Evolutionary conservation across 768 basidiomycete species (phyloP), one percentile per base, ranked within the genome.

Genomic region (Boletus rubescentipes): DNA sequence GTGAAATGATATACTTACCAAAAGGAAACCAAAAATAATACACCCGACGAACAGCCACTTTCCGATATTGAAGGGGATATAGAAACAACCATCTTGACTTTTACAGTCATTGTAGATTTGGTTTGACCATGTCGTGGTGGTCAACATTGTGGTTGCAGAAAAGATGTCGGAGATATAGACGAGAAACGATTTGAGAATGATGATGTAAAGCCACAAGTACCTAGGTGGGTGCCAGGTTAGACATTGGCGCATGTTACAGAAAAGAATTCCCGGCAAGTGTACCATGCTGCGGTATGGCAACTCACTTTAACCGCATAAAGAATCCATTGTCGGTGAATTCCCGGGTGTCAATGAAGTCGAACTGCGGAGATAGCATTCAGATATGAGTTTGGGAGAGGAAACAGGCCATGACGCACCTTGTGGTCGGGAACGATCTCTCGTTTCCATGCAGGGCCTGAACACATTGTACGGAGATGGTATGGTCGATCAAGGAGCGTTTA

Each of bases 141-240:
- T 86, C 73, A 98, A 89, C 90, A 98, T 94, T 62, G 96, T 97
- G 57, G 93, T 83, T 58, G 93, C 94, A 35, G 96, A 93, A 77
- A 95, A 99, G 70, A 98, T 93, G 82, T 99, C 97, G 72, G 91
- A 90, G 57, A 95, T 78, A 74, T 98, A 97, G 73, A 99, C 96
- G 51, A 94, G 84, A 77, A 98, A 89, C 31, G 91, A 93, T 73
- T 97, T 98, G 78, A 97, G 83, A 51, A 98, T 85, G 65, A 94
- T 79, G 72, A 95, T 77, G 74, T 97, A 98, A 51, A 96, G 75
- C 86, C 91, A 94, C 52, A 95, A 73, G 73, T 98, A 99, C 70
- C 91, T 97, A 65, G 23, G 51, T 37, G 29, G 23, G 31, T n/a
- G 12, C 16, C 16, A 34, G 34, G 48, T 72, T 11, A 67, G 61